Base-by-base conservation (phyloP, 2,329 filamentous ascomycete species). In the Xylaria sp. region DNA sequence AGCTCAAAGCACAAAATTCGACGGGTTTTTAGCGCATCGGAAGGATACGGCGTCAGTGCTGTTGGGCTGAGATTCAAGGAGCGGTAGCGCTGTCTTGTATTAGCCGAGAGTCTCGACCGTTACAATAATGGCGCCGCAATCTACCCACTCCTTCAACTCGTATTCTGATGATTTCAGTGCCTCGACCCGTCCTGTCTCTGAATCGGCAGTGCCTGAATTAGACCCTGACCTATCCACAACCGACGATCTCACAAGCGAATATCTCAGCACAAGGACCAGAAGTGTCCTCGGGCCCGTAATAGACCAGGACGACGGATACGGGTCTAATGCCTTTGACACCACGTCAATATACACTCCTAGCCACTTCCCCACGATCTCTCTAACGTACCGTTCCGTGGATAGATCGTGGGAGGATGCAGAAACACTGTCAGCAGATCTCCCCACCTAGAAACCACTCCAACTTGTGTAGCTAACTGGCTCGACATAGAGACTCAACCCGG, bases 261-360 rank as follows among this genome's bases (percentile, higher is more conserved):
- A 73, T 42, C 45, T 75, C 15, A 77, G 74, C 61, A 70, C 74
- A 17, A 68, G 73, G 51, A 73, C 73, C 10, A 68, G 72, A 9
- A 76, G 75, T 39, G 61, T 71, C 31, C 57, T 72, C 9, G 73
- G 69, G n/a, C 69, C 69, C 20, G 58, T 73, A 20, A 54, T 74
- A 57, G 74, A 71, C 39, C 61, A 69, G 5, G 67, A 71, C 31
- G 72, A 74, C 50, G 74, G 72, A 44, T 68, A 69, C 50, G 71
- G 65, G 29, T 57, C 71, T 1, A 71, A 66, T 47, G 66, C 71
- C 20, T 67, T 73, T 47, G 83, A 85, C 53, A 80, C 81, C 42
- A 74, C 75, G n/a, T 84, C 83, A 5, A 70, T 82, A 15, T 84
- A 84, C 65, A 76, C 83, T 9, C 73, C 76, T 38, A 81, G 79